Base-by-base conservation (phyloP, 176 grass and related monocot species). In the Musa beccarii region DNA sequence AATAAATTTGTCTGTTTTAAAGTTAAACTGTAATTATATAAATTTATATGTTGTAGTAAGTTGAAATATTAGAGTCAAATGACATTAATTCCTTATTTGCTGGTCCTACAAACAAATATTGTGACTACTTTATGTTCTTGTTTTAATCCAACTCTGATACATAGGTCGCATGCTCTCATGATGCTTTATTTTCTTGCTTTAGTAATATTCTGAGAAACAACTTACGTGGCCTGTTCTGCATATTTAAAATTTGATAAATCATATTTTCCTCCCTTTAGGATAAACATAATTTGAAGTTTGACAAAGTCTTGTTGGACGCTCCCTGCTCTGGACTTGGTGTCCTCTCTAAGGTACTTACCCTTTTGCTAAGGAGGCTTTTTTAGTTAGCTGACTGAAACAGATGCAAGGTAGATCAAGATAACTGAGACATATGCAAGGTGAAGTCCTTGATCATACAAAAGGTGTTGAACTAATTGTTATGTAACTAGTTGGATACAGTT, bases 281-380 rank as follows among this genome's bases (percentile, higher is more conserved):
- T 57, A 78, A 86, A 79, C 82, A 78, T 66, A 62, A 71, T 56
- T 56, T 64, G 34, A 79, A 86, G 73, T 84, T 76, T 77, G 93
- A 92, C 77, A 96, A 96, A 81, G 93, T 96, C 51, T 82, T 96
- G 17, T 81, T 96, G 85, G 93, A 96, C 77, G 85, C 86, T 76
- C 89, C 93, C 61, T 96, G 93, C 75, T 96, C 89, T 90, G 93
- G 93, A 53, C 78, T 90, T 51, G 93, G 93, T 59, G 93, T 96
- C 61, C 87, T 96, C 75, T 88, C 93, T 63, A 96, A 96, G 89
- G 93, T 92, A 86, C n/a, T 52, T 81, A 75, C 63, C 34, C 6
- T 55, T 74, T 50, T 50, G 26, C 15, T 54, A 74, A 61, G 15
- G 65, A 55, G 17, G 62, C 1, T 79, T 52, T 74, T 34, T 75